Evolutionary conservation across 345 rosid species (phyloP).

Genomic region (Jatropha curcas): DNA sequence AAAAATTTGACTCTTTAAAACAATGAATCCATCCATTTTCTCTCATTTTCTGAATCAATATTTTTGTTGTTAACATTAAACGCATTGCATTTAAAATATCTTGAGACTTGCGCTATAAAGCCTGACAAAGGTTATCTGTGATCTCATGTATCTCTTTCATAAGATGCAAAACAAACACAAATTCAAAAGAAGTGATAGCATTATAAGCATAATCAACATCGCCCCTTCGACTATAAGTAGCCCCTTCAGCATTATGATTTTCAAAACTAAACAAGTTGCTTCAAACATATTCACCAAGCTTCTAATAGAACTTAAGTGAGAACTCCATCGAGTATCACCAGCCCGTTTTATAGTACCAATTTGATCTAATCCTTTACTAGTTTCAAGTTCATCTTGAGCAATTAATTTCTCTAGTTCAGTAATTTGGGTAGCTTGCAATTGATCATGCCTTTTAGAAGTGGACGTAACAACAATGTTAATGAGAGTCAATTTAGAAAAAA

Average conservation of each 20-base stretch:
- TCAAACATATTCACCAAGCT: neutral
- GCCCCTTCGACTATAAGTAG: neutral
- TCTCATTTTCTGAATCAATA: neutral
- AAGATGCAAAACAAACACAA: neutral
- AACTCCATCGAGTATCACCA: slow-evolving; percentile 13
- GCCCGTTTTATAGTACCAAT: neutral
- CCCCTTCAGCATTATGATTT: too few species aligned
- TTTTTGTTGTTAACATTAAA: neutral
- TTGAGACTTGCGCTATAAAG: slow-evolving; percentile 7
- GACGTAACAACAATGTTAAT: too few species aligned
- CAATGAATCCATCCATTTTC: neutral
- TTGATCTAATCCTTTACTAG: slow-evolving; percentile 2
- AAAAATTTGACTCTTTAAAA: neutral
- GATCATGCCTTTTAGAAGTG: too few species aligned
- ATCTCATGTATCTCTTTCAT: neutral
- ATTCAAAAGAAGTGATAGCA: neutral
- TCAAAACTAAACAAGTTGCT: neutral
- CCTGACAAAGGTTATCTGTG: slow-evolving; percentile 6
- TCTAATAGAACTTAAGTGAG: neutral
- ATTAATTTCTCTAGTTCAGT: too few species aligned
- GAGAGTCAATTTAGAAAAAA: too few species aligned
- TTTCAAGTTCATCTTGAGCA: slow-evolving; percentile 7
- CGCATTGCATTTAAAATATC: neutral
- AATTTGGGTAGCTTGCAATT: too few species aligned
- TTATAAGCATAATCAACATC: neutral